Base-by-base conservation (phyloP, 2,329 filamentous ascomycete genomes). In the Aspergillus felis region DNA sequence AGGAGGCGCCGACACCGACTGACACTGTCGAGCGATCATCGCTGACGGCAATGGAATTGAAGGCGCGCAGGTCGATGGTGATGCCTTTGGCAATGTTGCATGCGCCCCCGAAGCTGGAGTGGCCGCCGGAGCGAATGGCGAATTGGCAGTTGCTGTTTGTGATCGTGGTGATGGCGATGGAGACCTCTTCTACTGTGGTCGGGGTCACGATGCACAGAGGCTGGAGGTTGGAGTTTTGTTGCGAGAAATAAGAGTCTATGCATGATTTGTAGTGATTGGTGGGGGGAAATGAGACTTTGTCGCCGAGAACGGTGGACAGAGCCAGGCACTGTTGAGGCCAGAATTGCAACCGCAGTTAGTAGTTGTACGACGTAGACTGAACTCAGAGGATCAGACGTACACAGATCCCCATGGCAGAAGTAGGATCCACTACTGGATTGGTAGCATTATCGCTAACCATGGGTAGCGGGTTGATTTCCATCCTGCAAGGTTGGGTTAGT, bases 161-260 rank as follows among this genome's bases (percentile, higher is more conserved):
- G 57, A 44, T 61, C 61, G n/a, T 51, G 51, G 29, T 53, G 22
- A 66, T 42, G 8, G 55, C 57, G n/a, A 44, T 12, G 1, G 62
- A 59, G 38, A 69, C 59, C 20, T 68, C 66, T 25, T 63, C 35
- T 0, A 62, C 53, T 4, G 54, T 58, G 10, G 54, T 57, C 2
- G 67, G 64, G 14, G 56, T 60, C 28, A 68, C 54, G 44, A 69
- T 58, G 53, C 67, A 68, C 1, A 48, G 41, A 9, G 66, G 64
- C 14, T 58, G 56, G 7, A 64, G 44, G 8, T 50, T 22, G n/a
- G 54, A 35, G 9, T 61, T 57, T 38, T 64, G 60, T 12, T 55
- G 54, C 2, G 58, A 47, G 47, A 61, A 64, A 38, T 62, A 63
- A 3, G 57, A 59, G 51, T 22, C 28, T 1, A 56, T 17, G 7